A percentile compares a stretch with the other conserved stretches of the same genome.
Evolutionary conservation across 441 rosid genomes (phyloP).

Genomic region (Populus hybrid): DNA sequence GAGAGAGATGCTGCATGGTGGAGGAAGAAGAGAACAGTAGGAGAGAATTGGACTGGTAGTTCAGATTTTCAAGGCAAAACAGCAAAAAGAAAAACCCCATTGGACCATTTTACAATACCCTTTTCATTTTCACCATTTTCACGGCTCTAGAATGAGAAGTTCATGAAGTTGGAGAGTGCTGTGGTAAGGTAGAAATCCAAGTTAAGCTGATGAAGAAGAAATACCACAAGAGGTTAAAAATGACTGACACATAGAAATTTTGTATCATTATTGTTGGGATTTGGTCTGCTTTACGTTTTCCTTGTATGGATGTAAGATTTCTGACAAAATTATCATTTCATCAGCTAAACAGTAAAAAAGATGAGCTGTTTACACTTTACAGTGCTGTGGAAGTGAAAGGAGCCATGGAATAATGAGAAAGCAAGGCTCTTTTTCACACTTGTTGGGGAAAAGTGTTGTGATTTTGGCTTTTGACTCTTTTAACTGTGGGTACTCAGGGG

Average conservation of each 20-base stretch:
- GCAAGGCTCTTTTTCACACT: not conserved
- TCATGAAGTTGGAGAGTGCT: not conserved
- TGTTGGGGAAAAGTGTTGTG: not conserved
- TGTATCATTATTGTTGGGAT: slow-evolving; percentile 22
- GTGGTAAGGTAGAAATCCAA: not conserved
- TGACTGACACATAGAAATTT: slow-evolving; percentile 16
- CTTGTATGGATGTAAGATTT: not conserved
- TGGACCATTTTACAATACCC: not conserved
- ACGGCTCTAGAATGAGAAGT: not conserved
- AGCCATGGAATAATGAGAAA: not conserved
- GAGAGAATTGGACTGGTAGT: slow-evolving; percentile 26
- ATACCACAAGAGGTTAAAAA: slow-evolving; percentile 7
- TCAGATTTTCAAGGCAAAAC: slow-evolving; percentile 2
- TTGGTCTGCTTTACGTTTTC: slow-evolving; percentile 28
- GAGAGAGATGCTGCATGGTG: slow-evolving; percentile 12
- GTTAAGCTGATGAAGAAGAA: not conserved
- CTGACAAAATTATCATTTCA: not conserved
- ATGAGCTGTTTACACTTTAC: slow-evolving; percentile 18
- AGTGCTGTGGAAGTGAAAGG: not conserved
- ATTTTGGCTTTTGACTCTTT: not conserved
- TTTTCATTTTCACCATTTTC: not conserved
- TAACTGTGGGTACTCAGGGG: not conserved
- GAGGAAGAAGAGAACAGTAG: slow-evolving; percentile 20
- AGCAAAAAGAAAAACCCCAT: not conserved
- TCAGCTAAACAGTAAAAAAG: not conserved